A percentile compares a stretch with the other conserved stretches of the same genome.
phyloP scores from a whole-genome alignment of 2,329 filamentous ascomycete genomes.

The Tolypocladium tundrense region DNA sequence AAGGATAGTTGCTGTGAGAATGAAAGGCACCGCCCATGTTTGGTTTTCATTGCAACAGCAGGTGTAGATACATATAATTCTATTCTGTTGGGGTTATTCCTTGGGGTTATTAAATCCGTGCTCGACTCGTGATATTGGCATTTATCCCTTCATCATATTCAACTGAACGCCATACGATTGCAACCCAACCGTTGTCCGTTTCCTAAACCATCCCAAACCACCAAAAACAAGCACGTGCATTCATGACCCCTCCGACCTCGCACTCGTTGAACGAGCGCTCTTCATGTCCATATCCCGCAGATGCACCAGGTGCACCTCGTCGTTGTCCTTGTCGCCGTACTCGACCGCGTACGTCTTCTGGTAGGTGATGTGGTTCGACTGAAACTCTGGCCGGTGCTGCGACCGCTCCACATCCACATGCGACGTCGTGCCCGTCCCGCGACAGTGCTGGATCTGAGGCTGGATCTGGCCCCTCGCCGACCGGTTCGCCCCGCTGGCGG shows the following conservation, averaged over 20 bases:
- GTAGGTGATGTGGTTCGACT: constrained; percentile 18
- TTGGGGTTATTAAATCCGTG: no score
- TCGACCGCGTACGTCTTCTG: constrained; percentile 25
- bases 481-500: constrained; percentile 5
- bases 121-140: no score
- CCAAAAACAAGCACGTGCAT: not conserved
- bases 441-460: constrained; percentile 6
- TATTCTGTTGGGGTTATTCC: no score
- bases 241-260: not conserved
- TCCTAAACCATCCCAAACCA: not conserved
- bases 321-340: constrained; percentile 15
- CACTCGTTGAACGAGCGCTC: not conserved
- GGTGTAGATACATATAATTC: no score
- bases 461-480: constrained; percentile 5
- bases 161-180: not conserved
- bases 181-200: not conserved
- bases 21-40: no score
- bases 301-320: constrained; percentile 21
- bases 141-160: not conserved
- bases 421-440: constrained; percentile 12
- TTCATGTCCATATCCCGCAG: constrained; percentile 14
- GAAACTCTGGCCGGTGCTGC: constrained; percentile 8
- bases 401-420: constrained; percentile 13
- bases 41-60: no score
- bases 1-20: not conserved